A percentile compares a stretch with the other conserved stretches of the same genome.
Evolutionary conservation across 371 early-diverging fungal species (phyloP).

Genomic region (Phascolomyces articulosus): DNA sequence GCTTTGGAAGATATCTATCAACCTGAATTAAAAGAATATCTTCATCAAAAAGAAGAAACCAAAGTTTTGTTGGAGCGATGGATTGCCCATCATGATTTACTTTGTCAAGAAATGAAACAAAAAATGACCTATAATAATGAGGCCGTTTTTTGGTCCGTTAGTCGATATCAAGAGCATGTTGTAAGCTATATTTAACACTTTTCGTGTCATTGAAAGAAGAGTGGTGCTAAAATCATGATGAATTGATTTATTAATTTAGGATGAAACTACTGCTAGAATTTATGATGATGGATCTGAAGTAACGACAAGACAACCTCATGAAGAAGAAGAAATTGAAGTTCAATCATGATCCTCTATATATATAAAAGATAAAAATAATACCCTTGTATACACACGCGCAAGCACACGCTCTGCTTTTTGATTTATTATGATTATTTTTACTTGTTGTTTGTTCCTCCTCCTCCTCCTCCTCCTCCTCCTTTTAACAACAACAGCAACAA

Average conservation of each 20-base stretch:
- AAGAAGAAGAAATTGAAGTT: no score
- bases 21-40: neutral
- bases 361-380: no score
- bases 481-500: no score
- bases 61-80: neutral
- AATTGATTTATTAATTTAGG: no score
- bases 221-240: no score
- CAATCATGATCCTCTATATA: no score
- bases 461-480: no score
- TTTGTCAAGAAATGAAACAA: neutral
- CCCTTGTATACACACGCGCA: no score
- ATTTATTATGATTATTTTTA: no score
- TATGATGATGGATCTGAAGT: neutral
- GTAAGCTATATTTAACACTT: neutral
- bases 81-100: neutral
- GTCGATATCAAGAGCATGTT: neutral
- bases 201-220: neutral
- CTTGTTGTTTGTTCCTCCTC: no score
- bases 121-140: neutral
- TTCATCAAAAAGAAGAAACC: neutral
- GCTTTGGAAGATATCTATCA: slow-evolving; percentile 1
- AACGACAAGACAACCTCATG: neutral
- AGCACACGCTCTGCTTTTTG: no score
- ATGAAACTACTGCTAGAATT: neutral
- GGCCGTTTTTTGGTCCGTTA: neutral